A percentile compares a stretch with the other conserved stretches of the same genome.
Conservation (phyloP, 2,329 filamentous ascomycete species). For the Celoporthe dispersa region DNA sequence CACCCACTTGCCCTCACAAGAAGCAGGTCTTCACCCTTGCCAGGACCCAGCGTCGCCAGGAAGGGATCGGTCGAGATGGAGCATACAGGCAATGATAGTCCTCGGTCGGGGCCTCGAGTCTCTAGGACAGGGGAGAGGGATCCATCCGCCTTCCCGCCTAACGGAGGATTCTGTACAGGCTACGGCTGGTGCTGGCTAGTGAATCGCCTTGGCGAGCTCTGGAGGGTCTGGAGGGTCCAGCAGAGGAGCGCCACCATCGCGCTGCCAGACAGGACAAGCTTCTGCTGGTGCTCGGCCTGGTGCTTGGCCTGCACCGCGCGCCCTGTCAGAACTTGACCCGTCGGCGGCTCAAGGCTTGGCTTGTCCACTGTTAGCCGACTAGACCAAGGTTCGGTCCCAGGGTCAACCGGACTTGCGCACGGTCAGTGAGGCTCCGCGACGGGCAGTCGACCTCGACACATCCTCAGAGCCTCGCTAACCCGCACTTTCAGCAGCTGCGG, state of each 20-base stretch:
- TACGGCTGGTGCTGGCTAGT: not conserved
- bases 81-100: not conserved
- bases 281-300: not conserved
- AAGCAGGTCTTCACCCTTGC: not conserved
- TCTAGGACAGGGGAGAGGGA: not conserved
- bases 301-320: conserved; percentile 5
- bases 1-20: not conserved
- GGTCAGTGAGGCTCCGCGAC: not conserved
- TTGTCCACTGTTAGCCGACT: not conserved
- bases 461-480: not conserved
- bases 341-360: not conserved
- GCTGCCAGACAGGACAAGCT: not conserved
- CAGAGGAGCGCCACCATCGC: not conserved
- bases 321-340: not conserved
- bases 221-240: not conserved
- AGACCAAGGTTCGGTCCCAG: not conserved
- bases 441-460: not conserved
- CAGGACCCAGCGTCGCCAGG: not conserved
- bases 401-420: not conserved
- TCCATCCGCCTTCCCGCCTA: not conserved
- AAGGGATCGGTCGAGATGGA: not conserved
- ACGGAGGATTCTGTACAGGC: not conserved
- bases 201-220: not conserved
- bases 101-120: not conserved
- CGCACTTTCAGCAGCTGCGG: not conserved